Percentiles rank a stretch among this genome's conserved stretches.
Evolutionary conservation across 2,329 filamentous ascomycete genomes (phyloP).

Genomic region (Fusarium sp.): DNA sequence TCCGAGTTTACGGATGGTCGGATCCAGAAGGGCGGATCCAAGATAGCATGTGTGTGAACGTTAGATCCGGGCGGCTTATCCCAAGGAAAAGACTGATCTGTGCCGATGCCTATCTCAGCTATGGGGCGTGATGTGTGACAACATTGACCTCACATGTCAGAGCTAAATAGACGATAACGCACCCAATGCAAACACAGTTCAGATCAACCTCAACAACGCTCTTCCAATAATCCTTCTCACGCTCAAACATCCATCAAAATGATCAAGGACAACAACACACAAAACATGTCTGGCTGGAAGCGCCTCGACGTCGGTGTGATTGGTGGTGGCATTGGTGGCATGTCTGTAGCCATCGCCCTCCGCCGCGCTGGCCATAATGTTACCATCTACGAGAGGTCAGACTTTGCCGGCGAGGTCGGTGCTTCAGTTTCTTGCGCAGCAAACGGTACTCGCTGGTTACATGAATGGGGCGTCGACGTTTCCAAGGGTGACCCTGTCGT

Average conservation of each 20-base stretch:
- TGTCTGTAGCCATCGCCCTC: conserved; percentile 63
- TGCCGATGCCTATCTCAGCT: neutral
- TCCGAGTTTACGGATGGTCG: conserved; percentile 15
- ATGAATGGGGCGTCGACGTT: conserved; percentile 78
- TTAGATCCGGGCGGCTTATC: neutral
- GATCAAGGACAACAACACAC: conserved; percentile 32
- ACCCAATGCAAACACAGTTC: neutral
- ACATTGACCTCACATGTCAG: neutral
- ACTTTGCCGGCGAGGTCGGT: conserved; percentile 79
- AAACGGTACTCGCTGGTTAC: conserved; percentile 79
- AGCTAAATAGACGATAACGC: conserved; percentile 40
- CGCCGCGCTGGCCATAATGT: conserved; percentile 64
- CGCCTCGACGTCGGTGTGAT: conserved; percentile 62
- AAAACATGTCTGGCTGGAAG: conserved; percentile 57
- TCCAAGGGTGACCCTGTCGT: conserved; percentile 76
- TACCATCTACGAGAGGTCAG: conserved; percentile 76
- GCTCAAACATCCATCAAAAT: conserved; percentile 13
- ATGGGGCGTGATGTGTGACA: neutral
- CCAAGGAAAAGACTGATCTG: neutral
- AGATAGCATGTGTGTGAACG: neutral
- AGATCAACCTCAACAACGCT: neutral
- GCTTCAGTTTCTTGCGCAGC: conserved; percentile 78
- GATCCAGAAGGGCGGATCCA: neutral
- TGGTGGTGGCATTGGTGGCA: conserved; percentile 65
- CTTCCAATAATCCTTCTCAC: neutral